Conservation (phyloP, 306 rosid species). For the Gleditsia sinensis region DNA sequence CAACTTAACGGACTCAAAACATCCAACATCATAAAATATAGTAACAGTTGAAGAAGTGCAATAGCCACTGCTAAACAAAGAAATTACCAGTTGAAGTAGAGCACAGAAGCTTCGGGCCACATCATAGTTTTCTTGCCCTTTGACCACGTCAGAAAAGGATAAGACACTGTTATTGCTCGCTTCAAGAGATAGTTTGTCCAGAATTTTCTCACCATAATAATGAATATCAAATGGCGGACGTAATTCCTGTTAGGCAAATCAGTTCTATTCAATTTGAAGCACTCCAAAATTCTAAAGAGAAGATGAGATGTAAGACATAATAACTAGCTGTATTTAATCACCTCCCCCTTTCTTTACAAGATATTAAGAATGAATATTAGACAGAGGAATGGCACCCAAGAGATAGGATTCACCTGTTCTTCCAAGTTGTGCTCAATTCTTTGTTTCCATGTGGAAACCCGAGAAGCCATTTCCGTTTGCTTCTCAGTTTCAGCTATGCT, state of each 20-base stretch:
- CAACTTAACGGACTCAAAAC: background rate
- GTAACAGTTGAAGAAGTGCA: constrained; percentile 10
- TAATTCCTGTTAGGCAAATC: constrained; percentile 58
- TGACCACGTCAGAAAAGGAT: constrained; percentile 70
- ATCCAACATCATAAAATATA: constrained; percentile 23
- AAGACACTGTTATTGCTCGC: constrained; percentile 43
- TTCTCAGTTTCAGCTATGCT: constrained; percentile 87
- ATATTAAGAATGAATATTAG: background rate
- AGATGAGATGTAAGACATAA: background rate
- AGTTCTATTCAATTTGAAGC: constrained; percentile 31
- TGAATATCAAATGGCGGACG: constrained; percentile 85
- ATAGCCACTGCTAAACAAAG: constrained; percentile 8
- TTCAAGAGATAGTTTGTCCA: constrained; percentile 65
- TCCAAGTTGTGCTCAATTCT: constrained; percentile 81
- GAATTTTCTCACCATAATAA: constrained; percentile 68
- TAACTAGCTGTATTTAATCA: background rate
- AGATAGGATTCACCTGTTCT: constrained; percentile 74
- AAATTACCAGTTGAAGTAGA: constrained; percentile 84
- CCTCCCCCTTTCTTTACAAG: background rate
- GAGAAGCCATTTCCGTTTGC: constrained; percentile 84
- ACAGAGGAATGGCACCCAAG: constrained; percentile 3
- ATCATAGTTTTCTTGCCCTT: constrained; percentile 67
- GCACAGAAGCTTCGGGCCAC: constrained; percentile 94
- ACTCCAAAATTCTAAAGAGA: background rate
- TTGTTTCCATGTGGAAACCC: constrained; percentile 92